Percentiles rank a stretch among this genome's conserved stretches.
These are phyloP conservation scores for Calocybe indica DNA, from an alignment of 768 basidiomycete genomes.

Conservation along the genomic window DNA sequence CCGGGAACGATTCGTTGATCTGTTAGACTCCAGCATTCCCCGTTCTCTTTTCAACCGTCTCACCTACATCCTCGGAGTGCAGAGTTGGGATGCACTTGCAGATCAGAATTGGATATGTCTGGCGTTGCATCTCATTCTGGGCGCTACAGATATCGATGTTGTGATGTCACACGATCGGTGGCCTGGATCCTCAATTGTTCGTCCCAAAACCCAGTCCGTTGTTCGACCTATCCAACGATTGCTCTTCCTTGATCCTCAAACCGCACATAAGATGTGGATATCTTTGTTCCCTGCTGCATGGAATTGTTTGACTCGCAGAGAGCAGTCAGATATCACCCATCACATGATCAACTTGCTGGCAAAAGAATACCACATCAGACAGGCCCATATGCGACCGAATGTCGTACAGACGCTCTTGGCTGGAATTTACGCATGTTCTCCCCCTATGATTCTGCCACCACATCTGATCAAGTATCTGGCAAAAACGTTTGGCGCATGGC, in stretches of 20 bases:
- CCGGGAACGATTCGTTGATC: slow-evolving; percentile 82
- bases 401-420: slow-evolving; percentile 86
- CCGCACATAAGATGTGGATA: slow-evolving; percentile 82
- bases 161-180: slow-evolving; percentile 32
- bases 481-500: slow-evolving; percentile 96
- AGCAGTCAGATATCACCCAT: slow-evolving; percentile 84
- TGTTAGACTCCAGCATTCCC: slow-evolving; percentile 85
- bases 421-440: slow-evolving; percentile 79
- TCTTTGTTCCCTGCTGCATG: slow-evolving; percentile 83
- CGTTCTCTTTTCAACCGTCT: slow-evolving; percentile 76
- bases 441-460: slow-evolving; percentile 86
- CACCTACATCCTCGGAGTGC: slow-evolving; percentile 86
- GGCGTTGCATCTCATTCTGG: slow-evolving; percentile 83
- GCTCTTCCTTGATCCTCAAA: slow-evolving; percentile 69
- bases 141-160: slow-evolving; percentile 43
- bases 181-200: slow-evolving; percentile 27
- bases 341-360: slow-evolving; percentile 87
- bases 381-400: slow-evolving; percentile 86
- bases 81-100: slow-evolving; percentile 90
- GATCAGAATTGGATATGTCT: slow-evolving; percentile 94
- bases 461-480: slow-evolving; percentile 94
- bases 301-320: slow-evolving; percentile 77
- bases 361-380: slow-evolving; percentile 90
- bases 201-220: slow-evolving; percentile 46
- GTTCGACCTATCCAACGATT: slow-evolving; percentile 79